Evolutionary conservation across 1,284 basidiomycete genomes (phyloP).

Genomic region (Trichosporon ovoides): DNA sequence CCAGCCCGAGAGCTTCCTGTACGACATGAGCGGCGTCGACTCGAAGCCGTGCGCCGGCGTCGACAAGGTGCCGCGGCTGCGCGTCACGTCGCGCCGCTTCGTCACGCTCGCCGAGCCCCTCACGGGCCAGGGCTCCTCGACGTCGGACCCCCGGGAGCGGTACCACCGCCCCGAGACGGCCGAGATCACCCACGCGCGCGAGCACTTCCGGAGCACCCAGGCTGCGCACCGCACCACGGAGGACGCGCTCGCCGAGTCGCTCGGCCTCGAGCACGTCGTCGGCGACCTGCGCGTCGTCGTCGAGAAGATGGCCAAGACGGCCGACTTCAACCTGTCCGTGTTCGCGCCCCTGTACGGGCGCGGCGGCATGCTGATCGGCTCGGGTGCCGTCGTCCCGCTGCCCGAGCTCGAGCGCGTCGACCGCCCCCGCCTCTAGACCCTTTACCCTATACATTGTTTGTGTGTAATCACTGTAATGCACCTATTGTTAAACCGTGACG

Average conservation of each 20-base stretch:
- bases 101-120: constrained; percentile 21
- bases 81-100: constrained; percentile 20
- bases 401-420: constrained; percentile 13
- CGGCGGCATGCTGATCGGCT: constrained; percentile 21
- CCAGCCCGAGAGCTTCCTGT: constrained; percentile 22
- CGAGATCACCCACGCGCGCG: constrained; percentile 12
- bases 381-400: constrained; percentile 14
- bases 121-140: constrained; percentile 18
- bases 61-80: constrained; percentile 15
- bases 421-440: neutral
- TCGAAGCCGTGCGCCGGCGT: constrained; percentile 12
- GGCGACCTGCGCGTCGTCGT: constrained; percentile 50
- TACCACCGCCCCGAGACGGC: constrained; percentile 19
- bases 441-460: neutral
- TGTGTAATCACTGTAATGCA: constrained; percentile 6
- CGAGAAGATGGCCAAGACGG: constrained; percentile 51
- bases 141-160: constrained; percentile 17
- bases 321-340: constrained; percentile 42
- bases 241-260: constrained; percentile 11
- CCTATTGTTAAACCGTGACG: constrained; percentile 5
- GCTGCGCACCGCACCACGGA: constrained; percentile 6
- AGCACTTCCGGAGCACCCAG: constrained; percentile 9
- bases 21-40: constrained; percentile 21
- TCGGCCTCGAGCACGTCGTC: constrained; percentile 17
- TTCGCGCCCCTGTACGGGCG: constrained; percentile 21